Conservation (phyloP, 306 rosid species). For the Quercus bicolor region DNA sequence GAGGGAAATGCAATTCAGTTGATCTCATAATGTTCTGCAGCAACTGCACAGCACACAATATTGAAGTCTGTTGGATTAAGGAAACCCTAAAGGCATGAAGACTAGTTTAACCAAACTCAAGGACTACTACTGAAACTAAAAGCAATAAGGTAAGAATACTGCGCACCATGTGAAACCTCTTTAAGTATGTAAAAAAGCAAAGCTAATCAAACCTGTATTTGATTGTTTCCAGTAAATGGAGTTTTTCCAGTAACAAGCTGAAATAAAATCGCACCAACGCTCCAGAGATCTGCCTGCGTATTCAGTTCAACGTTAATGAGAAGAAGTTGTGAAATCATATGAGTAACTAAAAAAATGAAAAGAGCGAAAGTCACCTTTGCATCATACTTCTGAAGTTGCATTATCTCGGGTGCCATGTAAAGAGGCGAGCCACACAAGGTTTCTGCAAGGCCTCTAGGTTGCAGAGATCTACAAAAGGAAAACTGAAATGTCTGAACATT, state of each 20-base stretch:
- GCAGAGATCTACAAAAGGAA: slow-evolving; percentile 70
- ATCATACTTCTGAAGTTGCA: slow-evolving; percentile 97
- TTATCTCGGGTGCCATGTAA: slow-evolving; percentile 99
- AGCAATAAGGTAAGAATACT: slow-evolving; percentile 10
- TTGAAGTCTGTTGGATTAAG: neutral
- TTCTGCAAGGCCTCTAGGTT: slow-evolving; percentile 95
- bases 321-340: slow-evolving; percentile 16
- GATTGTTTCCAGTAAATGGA: slow-evolving; percentile 92
- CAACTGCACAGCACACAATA: slow-evolving; percentile 59
- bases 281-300: slow-evolving; percentile 99
- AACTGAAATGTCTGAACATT: slow-evolving; percentile 14
- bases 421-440: slow-evolving; percentile 99
- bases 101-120: slow-evolving; percentile 19
- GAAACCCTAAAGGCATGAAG: slow-evolving; percentile 7
- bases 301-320: slow-evolving; percentile 45
- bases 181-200: neutral
- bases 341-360: neutral
- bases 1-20: slow-evolving; percentile 72
- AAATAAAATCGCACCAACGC: slow-evolving; percentile 92
- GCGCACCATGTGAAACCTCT: slow-evolving; percentile 3
- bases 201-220: slow-evolving; percentile 62
- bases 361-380: slow-evolving; percentile 73
- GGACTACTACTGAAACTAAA: slow-evolving; percentile 2
- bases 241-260: slow-evolving; percentile 94
- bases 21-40: slow-evolving; percentile 92